phyloP scores from a whole-genome alignment of 495 filamentous ascomycete species.

The Lasiosphaeria miniovina region DNA sequence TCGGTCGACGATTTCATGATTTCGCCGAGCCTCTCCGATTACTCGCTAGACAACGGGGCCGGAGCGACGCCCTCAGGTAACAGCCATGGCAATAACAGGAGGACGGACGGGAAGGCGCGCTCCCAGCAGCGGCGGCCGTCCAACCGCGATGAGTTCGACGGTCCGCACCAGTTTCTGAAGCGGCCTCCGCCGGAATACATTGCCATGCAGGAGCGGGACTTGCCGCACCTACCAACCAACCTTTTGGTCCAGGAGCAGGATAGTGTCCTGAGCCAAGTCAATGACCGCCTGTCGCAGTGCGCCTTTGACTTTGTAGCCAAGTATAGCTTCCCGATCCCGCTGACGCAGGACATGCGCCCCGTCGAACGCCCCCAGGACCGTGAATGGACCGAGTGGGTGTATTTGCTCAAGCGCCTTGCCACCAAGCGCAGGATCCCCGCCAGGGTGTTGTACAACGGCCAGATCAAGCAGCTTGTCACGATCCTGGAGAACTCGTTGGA shows the following conservation, averaged over 20 bases:
- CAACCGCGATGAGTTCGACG: conserved; percentile 88
- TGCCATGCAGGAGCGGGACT: conserved; percentile 70
- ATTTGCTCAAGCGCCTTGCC: conserved; percentile 78
- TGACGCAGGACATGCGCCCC: conserved; percentile 74
- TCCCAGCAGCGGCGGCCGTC: conserved; percentile 69
- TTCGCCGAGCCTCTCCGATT: conserved; percentile 44
- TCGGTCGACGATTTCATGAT: conserved; percentile 48
- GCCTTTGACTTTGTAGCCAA: conserved; percentile 87
- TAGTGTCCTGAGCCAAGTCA: conserved; percentile 71
- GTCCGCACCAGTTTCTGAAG: conserved; percentile 75
- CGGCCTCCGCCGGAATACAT: conserved; percentile 62
- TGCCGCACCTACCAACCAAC: conserved; percentile 78
- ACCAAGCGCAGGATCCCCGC: conserved; percentile 83
- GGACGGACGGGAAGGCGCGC: conserved; percentile 48
- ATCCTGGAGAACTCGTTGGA: conserved; percentile 80
- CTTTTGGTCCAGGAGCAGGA: conserved; percentile 82
- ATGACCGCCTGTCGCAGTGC: conserved; percentile 78
- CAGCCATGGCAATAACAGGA: conserved; percentile 47
- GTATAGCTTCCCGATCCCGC: conserved; percentile 83
- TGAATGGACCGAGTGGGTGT: conserved; percentile 92
- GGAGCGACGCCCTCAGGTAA: conserved; percentile 34
- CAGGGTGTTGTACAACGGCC: conserved; percentile 77
- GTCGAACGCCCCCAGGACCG: conserved; percentile 76
- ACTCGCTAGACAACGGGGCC: conserved; percentile 35
- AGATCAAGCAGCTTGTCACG: conserved; percentile 85